phyloP scores from a whole-genome alignment of 192 early-diverging fungal species.

The Coemansia sp. region DNA sequence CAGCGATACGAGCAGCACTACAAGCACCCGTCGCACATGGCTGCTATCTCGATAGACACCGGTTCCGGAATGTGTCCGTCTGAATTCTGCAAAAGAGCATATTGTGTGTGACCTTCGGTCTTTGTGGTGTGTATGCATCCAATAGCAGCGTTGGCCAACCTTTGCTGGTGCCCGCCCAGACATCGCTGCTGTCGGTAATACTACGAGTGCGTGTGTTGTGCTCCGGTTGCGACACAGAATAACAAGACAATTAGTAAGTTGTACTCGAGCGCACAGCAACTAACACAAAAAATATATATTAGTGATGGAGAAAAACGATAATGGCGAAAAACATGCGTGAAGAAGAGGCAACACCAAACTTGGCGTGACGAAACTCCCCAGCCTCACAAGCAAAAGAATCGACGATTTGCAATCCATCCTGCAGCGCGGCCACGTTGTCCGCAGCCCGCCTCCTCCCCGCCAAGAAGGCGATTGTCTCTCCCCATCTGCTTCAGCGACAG shows the following conservation, averaged over 20 bases:
- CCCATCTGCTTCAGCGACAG: neutral
- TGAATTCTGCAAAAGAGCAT: neutral
- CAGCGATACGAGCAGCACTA: slow-evolving; percentile 13
- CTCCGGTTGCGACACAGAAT: neutral
- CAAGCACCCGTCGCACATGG: slow-evolving; percentile 4
- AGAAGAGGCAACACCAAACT: slow-evolving; percentile 5
- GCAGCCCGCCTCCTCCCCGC: neutral
- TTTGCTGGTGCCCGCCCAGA: neutral
- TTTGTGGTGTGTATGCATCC: slow-evolving; percentile 6
- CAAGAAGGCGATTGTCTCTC: neutral
- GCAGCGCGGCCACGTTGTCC: neutral
- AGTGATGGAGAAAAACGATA: slow-evolving; percentile 2
- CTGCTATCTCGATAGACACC: neutral
- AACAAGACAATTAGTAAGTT: neutral
- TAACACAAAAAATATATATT: neutral
- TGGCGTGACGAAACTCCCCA: neutral
- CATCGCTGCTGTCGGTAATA: neutral
- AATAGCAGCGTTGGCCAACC: neutral
- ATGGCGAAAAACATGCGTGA: slow-evolving; percentile 3
- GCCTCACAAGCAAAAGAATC: neutral
- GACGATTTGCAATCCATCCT: slow-evolving; percentile 3
- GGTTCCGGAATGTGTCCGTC: neutral
- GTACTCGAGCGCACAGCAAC: neutral
- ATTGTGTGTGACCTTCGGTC: neutral
- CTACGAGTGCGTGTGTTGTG: neutral